phyloP scores from a whole-genome alignment of 2,329 filamentous ascomycete genomes.

The Clonostachys byssicola region DNA sequence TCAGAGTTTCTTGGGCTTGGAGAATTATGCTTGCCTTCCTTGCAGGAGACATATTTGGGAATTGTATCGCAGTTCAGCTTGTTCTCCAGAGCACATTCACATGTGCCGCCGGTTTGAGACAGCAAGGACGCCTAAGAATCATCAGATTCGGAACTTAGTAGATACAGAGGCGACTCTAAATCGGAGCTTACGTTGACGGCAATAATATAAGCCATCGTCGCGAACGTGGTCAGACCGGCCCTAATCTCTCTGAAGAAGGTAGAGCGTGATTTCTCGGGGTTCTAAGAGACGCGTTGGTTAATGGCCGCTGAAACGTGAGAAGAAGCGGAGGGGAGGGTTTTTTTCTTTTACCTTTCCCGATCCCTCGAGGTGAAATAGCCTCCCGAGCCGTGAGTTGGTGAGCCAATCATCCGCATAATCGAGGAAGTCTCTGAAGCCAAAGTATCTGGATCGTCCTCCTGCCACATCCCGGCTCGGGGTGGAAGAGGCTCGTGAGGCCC shows the following conservation, averaged over 20 bases:
- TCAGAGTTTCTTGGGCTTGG: neutral
- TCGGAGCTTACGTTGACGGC: conserved; percentile 53
- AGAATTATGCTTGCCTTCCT: conserved; percentile 33
- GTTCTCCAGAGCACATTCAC: conserved; percentile 51
- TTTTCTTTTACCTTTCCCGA: conserved; percentile 60
- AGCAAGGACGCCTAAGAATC: conserved; percentile 61
- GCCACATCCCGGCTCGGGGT: too few species aligned
- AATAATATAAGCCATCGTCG: conserved; percentile 84
- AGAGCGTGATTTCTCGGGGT: conserved; percentile 63
- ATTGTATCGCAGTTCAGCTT: conserved; percentile 44
- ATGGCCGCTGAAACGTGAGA: neutral
- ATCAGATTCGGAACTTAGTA: conserved; percentile 1
- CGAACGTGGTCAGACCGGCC: conserved; percentile 75
- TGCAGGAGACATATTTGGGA: conserved; percentile 36
- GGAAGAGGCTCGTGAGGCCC: too few species aligned
- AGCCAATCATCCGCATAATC: conserved; percentile 27
- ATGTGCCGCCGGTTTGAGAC: conserved; percentile 73
- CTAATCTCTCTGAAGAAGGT: conserved; percentile 75
- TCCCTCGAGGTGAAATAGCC: conserved; percentile 62
- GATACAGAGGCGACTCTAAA: neutral
- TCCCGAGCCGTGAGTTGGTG: conserved; percentile 44
- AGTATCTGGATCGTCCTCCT: conserved; percentile 16
- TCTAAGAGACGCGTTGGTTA: conserved; percentile 20
- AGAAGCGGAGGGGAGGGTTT: neutral
- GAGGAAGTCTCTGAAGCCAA: conserved; percentile 25